phyloP scores from a whole-genome alignment of 177 flowering plant species.

The Vitis hybrid region DNA sequence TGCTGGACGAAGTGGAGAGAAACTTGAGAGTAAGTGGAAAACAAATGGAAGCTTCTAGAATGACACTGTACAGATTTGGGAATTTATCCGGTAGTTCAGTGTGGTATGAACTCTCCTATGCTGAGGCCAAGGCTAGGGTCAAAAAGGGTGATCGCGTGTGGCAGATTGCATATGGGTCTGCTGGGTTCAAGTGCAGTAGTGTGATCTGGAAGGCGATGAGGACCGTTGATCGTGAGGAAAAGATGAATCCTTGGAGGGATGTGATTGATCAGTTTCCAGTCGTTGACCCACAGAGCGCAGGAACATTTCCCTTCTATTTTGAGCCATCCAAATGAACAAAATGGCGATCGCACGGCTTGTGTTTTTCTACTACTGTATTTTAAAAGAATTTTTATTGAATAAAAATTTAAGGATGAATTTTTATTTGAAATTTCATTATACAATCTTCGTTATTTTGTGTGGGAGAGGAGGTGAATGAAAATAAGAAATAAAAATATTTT shows the following conservation, averaged over 20 bases:
- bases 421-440: too few species aligned
- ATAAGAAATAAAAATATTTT: too few species aligned
- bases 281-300: too few species aligned
- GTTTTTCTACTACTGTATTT: too few species aligned
- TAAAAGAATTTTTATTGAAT: too few species aligned
- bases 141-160: constrained; percentile 1
- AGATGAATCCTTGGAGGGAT: constrained; percentile 5
- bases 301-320: too few species aligned
- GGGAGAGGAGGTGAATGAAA: too few species aligned
- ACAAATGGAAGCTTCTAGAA: constrained; percentile 2
- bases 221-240: background rate
- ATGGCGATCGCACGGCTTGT: too few species aligned
- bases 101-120: constrained; percentile 2
- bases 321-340: too few species aligned
- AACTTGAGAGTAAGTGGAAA: background rate
- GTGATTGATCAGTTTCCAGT: background rate
- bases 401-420: too few species aligned
- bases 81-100: constrained; percentile 1
- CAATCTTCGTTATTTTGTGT: too few species aligned
- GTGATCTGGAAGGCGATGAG: constrained; percentile 4
- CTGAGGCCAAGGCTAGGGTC: constrained; percentile 2
- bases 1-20: background rate
- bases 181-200: constrained; percentile 7
- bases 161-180: constrained; percentile 5
- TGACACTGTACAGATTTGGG: constrained; percentile 3